Percentiles rank a stretch among this genome's conserved stretches.
Conservation (phyloP, 805 yeast genomes). For the Pichia heedii region DNA sequence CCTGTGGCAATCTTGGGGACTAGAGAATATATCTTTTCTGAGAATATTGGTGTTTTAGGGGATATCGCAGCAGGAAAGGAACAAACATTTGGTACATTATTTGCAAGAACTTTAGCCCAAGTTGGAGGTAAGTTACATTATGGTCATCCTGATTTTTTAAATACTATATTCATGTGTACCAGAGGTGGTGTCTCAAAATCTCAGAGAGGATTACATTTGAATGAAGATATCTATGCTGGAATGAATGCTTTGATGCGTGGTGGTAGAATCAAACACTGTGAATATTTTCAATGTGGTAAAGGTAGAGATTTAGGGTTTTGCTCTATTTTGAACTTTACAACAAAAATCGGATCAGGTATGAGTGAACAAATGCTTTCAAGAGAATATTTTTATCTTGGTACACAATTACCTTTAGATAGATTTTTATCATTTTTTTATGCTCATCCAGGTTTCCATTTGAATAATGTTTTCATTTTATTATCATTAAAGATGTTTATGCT, state of each 20-base stretch:
- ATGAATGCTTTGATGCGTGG: conserved; percentile 73
- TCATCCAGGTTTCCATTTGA: conserved; percentile 80
- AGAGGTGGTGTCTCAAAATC: conserved; percentile 85
- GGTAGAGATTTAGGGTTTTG: conserved; percentile 83
- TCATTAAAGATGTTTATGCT: conserved; percentile 58
- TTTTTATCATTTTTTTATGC: conserved; percentile 76
- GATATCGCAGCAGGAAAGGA: conserved; percentile 87
- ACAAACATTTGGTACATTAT: conserved; percentile 79
- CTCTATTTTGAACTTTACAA: conserved; percentile 71
- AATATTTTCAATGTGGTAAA: conserved; percentile 78
- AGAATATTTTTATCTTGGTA: conserved; percentile 71
- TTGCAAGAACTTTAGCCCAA: conserved; percentile 74
- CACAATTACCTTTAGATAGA: conserved; percentile 68
- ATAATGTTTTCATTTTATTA: conserved; percentile 63
- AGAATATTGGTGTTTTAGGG: conserved; percentile 72
- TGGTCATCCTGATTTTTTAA: conserved; percentile 81
- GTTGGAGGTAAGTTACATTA: conserved; percentile 79
- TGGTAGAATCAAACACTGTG: conserved; percentile 78
- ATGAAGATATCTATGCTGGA: conserved; percentile 83
- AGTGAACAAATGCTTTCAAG: conserved; percentile 81
- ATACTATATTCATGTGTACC: conserved; percentile 68
- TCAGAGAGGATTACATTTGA: conserved; percentile 72
- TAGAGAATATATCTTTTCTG: conserved; percentile 75
- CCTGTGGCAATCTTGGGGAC: conserved; percentile 84
- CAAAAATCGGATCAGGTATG: conserved; percentile 87